Base-by-base conservation (phyloP, 106 monocot species). In the Narthecium ossifragum region DNA sequence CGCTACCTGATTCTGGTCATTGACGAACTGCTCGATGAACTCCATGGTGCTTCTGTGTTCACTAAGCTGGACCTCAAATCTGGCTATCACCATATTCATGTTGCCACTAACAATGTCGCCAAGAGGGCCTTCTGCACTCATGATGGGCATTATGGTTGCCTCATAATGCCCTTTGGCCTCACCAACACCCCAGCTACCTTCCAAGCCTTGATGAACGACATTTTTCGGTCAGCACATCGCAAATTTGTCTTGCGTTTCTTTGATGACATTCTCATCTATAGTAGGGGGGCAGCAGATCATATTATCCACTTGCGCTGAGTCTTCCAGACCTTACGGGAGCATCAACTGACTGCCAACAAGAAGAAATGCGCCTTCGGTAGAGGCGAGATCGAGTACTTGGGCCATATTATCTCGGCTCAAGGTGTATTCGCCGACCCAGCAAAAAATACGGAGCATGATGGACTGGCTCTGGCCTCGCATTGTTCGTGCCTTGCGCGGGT, bases 1-100 rank as follows among this genome's bases (percentile, higher is more conserved):
- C 15, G 37, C 18, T 58, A 15, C n/a, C 57, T 34, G 4, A 58
- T 58, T 18, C 57, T 18, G 26, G 57, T 58, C 8, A 58, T 58
- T 24, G 57, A 58, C 24, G 57, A 58, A n/a, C 8, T 58, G 18
- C 24, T 58, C 20, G 57, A 58, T 23, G 34, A 58, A 25, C 20
- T 58, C 3, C 34, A 36, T 22, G 57, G 36, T 9, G 1, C 57
- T 3, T 9, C 2, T 20, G 4, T 2, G 3, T 58, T 58, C 23
- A 5, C 57, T 22, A 58, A 58, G 18, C 33, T 58, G 32, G 36
- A 58, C n/a, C 21, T 58, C 8, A 36, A 58, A 20, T 36, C 57
- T 1, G 21, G 57, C 1, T 58, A 37, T 33, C 36, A 58, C 33
- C 57, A 58, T 3, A 34, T 58, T 18, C 36, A 34, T 20, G 57